Base-by-base conservation (phyloP, 257 asterid species). In the Ocimum tenuiflorum region DNA sequence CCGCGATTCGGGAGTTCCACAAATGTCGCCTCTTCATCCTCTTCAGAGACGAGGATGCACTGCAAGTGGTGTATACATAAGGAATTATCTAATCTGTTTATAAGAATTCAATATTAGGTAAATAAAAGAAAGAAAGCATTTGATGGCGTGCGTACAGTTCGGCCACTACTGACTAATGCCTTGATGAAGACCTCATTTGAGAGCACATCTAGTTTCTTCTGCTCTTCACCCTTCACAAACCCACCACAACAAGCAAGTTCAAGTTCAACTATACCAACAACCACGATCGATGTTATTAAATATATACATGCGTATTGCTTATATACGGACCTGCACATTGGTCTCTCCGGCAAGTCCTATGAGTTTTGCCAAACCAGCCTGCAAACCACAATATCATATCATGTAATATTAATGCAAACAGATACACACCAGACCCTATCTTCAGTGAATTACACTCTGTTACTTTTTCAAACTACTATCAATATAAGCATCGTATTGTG, bases 311-410 rank as follows among this genome's bases (percentile, higher is more conserved):
- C n/a, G n/a, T n/a, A n/a, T n/a, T n/a, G n/a, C n/a, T n/a, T n/a
- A n/a, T n/a, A n/a, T n/a, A n/a, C n/a, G n/a, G n/a, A n/a, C 98
- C 97, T 89, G 97, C 77, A 89, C 94, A 75, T 92, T 92, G 46
- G 95, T 89, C 85, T 92, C 99, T 4, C 99, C 97, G 0, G 99
- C 99, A 47, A 89, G 96, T 70, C 99, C 99, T 23, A 92, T 82
- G 71, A 92, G 97, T 63, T 92, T 89, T 9, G 99, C 99, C 76
- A 91, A 76, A 43, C 98, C 98, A 55, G 96, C 96, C 98, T 91
- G 87, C 67, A 76, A 73, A 75, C 42, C 65, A 57, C 39, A 56
- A 69, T 10, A 2, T 59, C 12, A n/a, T n/a, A n/a, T n/a, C n/a
- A n/a, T n/a, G n/a, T n/a, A n/a, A n/a, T n/a, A n/a, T n/a, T n/a